Evolutionary conservation across 2,329 filamentous ascomycete genomes (phyloP).

Genomic region (Stemphylium lycopersici): DNA sequence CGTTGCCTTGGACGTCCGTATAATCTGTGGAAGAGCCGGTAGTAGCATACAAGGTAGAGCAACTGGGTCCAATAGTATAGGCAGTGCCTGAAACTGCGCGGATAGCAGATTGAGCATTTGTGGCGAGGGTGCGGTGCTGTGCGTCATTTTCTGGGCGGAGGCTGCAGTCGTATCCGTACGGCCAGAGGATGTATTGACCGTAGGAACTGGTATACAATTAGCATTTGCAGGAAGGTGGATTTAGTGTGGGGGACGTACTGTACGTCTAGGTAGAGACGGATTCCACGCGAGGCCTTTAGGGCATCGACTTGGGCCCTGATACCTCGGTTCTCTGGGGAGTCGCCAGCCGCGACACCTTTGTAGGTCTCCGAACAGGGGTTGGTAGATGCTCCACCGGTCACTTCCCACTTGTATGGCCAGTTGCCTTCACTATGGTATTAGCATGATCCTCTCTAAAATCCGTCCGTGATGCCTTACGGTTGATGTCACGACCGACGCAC

Average conservation of each 20-base stretch:
- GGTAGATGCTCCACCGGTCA: slow-evolving; percentile 43
- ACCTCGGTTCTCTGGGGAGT: slow-evolving; percentile 42
- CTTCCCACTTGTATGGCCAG: slow-evolving; percentile 48
- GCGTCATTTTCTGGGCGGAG: slow-evolving; percentile 55
- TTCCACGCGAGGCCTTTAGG: slow-evolving; percentile 54
- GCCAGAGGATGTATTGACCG: slow-evolving; percentile 50
- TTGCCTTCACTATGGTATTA: slow-evolving; percentile 19
- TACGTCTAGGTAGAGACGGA: slow-evolving; percentile 68
- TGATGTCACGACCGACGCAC: slow-evolving; percentile 48
- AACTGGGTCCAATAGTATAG: slow-evolving; percentile 57
- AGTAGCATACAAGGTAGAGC: slow-evolving; percentile 65
- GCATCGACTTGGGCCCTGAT: slow-evolving; percentile 52
- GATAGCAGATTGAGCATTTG: slow-evolving; percentile 58
- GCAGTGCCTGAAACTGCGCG: slow-evolving; percentile 58
- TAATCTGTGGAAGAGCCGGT: slow-evolving; percentile 55
- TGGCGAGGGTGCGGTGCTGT: slow-evolving; percentile 58
- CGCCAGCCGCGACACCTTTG: slow-evolving; percentile 42
- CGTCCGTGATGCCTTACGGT: slow-evolving; percentile 24
- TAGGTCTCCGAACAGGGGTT: slow-evolving; percentile 48
- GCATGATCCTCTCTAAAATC: background rate
- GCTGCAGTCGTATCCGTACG: slow-evolving; percentile 65
- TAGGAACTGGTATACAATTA: slow-evolving; percentile 11
- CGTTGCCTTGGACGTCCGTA: slow-evolving; percentile 49
- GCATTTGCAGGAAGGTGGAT: too few relatives aligned
- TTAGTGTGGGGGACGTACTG: slow-evolving; percentile 58